Percentiles rank a stretch among this genome's conserved stretches.
Conservation (phyloP, 148 eudicot species). For the Beta vulgaris region DNA sequence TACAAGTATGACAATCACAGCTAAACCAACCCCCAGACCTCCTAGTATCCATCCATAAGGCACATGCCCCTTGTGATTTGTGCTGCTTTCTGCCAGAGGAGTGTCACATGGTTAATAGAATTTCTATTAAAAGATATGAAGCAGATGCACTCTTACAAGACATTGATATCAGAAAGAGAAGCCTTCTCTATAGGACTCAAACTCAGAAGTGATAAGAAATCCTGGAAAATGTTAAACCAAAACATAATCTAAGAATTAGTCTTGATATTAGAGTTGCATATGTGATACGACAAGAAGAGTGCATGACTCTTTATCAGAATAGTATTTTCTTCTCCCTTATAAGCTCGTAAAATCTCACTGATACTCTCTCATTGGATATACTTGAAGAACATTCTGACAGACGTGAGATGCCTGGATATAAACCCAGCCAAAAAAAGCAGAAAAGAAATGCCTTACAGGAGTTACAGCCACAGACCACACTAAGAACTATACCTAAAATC, state of each 20-base stretch:
- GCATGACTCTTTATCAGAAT: neutral
- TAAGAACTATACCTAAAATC: neutral
- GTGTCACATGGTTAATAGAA: neutral
- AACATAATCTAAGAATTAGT: neutral
- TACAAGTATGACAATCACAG: constrained; percentile 47
- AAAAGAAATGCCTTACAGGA: neutral
- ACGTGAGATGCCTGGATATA: neutral
- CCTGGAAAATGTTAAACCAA: neutral
- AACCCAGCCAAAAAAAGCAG: neutral
- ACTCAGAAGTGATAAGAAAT: neutral
- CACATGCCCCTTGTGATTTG: constrained; percentile 43
- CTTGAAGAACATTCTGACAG: neutral
- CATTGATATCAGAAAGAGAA: neutral
- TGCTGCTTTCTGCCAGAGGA: constrained; percentile 38
- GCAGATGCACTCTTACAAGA: neutral
- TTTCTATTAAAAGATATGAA: neutral
- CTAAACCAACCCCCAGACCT: constrained; percentile 57
- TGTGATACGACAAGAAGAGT: neutral
- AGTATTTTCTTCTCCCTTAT: neutral
- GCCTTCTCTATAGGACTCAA: neutral
- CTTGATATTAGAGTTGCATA: neutral
- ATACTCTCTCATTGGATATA: neutral
- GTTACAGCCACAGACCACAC: neutral
- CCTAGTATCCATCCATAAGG: constrained; percentile 88
- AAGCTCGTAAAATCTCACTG: neutral